phyloP scores from a whole-genome alignment of 176 grass and related monocot species.

The Triticum turgidum region DNA sequence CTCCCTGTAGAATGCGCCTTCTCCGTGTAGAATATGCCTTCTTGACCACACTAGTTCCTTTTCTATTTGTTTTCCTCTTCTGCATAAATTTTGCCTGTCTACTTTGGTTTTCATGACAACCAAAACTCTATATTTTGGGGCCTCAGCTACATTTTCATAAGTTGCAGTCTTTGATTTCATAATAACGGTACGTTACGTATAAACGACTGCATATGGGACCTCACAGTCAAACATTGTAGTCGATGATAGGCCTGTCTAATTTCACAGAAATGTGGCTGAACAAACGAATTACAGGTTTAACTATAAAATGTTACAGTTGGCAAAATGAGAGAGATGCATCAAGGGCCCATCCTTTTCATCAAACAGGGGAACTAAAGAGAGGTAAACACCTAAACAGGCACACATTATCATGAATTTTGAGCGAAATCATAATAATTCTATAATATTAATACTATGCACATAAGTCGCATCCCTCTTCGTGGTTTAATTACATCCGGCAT shows the following conservation, averaged over 20 bases:
- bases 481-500: conserved; percentile 26
- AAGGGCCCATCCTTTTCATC: neutral
- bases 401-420: neutral
- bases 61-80: too few species aligned
- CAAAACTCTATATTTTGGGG: too few species aligned
- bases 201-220: neutral
- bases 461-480: neutral
- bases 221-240: neutral
- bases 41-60: too few species aligned
- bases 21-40: neutral
- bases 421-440: neutral
- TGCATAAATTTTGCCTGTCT: too few species aligned
- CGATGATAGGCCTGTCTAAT: neutral
- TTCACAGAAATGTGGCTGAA: neutral
- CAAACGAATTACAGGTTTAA: neutral
- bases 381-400: neutral
- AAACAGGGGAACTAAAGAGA: neutral
- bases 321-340: neutral
- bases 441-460: conserved; percentile 27
- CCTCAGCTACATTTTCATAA: too few species aligned
- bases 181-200: too few species aligned
- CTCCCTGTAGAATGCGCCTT: neutral
- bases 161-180: too few species aligned
- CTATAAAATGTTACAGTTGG: too few species aligned
- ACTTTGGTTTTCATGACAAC: too few species aligned